These are phyloP conservation scores for Actinidia polygama DNA, from an alignment of 179 eudicot species.

Conservation along the genomic window DNA sequence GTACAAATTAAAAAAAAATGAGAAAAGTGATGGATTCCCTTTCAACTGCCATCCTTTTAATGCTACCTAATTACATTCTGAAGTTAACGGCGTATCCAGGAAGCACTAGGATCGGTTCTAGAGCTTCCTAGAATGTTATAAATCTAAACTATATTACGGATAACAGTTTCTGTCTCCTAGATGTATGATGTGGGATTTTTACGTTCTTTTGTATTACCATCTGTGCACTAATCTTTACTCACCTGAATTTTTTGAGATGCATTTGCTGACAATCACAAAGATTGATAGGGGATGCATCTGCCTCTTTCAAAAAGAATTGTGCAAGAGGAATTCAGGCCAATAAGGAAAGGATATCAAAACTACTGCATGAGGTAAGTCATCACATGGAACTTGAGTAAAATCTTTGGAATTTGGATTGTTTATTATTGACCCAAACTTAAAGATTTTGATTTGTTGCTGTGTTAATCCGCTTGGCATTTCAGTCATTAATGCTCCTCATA, in stretches of 20 bases:
- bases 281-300: slow-evolving; percentile 91
- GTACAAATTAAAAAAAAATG: too few relatives aligned
- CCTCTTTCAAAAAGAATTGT: slow-evolving; percentile 96
- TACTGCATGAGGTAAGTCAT: slow-evolving; percentile 76
- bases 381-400: not conserved
- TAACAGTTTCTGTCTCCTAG: not conserved
- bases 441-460: slow-evolving; percentile 10
- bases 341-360: slow-evolving; percentile 79
- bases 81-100: not conserved
- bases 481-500: slow-evolving; percentile 99
- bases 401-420: not conserved
- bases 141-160: not conserved
- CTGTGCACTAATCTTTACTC: not conserved
- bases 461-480: slow-evolving; percentile 31
- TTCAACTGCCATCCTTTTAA: not conserved
- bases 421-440: not conserved
- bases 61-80: not conserved
- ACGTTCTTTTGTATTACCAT: not conserved
- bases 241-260: not conserved
- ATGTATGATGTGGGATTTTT: not conserved
- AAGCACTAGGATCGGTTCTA: not conserved
- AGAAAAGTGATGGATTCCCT: slow-evolving; percentile 10
- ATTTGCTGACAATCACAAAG: slow-evolving; percentile 69
- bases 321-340: slow-evolving; percentile 94
- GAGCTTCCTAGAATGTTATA: not conserved